A percentile compares a stretch with the other conserved stretches of the same genome.
Conservation (phyloP, 106 monocot species). For the Dendrobium chrysotoxum region DNA sequence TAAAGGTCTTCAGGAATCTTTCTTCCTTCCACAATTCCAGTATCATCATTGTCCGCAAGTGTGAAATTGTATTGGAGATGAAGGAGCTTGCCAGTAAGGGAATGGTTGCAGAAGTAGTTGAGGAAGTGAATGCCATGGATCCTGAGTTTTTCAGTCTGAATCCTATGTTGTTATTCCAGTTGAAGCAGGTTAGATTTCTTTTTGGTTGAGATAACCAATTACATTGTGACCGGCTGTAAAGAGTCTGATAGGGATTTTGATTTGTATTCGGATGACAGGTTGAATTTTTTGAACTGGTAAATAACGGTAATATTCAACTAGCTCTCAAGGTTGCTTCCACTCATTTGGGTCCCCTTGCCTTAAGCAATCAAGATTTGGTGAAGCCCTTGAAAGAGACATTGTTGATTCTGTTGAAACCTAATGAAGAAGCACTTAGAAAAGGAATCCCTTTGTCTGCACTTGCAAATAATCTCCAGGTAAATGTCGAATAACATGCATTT, state of each 20-base stretch:
- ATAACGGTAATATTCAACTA: slow-evolving; percentile 45
- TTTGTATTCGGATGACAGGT: slow-evolving; percentile 41
- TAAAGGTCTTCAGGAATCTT: slow-evolving; percentile 29
- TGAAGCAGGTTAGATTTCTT: slow-evolving; percentile 68
- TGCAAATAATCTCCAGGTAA: slow-evolving; percentile 80
- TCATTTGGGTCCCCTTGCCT: slow-evolving; percentile 85
- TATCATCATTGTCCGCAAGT: slow-evolving; percentile 33
- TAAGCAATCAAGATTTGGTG: slow-evolving; percentile 50
- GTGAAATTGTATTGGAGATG: slow-evolving; percentile 76
- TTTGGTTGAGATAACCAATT: background rate
- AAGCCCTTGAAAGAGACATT: slow-evolving; percentile 95
- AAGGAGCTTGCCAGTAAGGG: slow-evolving; percentile 75
- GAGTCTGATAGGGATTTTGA: background rate
- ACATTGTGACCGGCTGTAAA: background rate
- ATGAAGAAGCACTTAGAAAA: slow-evolving; percentile 43
- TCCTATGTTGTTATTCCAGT: slow-evolving; percentile 77
- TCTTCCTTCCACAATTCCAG: slow-evolving; percentile 32
- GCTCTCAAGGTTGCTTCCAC: slow-evolving; percentile 77
- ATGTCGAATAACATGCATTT: background rate
- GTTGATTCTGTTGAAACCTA: slow-evolving; percentile 47
- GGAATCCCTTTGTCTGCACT: slow-evolving; percentile 37
- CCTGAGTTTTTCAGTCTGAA: slow-evolving; percentile 81
- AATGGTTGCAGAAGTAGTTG: slow-evolving; percentile 82
- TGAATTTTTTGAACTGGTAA: slow-evolving; percentile 84
- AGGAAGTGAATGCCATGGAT: slow-evolving; percentile 82